Evolutionary conservation across 345 rosid species (phyloP).

Genomic region (Salix dunnii): DNA sequence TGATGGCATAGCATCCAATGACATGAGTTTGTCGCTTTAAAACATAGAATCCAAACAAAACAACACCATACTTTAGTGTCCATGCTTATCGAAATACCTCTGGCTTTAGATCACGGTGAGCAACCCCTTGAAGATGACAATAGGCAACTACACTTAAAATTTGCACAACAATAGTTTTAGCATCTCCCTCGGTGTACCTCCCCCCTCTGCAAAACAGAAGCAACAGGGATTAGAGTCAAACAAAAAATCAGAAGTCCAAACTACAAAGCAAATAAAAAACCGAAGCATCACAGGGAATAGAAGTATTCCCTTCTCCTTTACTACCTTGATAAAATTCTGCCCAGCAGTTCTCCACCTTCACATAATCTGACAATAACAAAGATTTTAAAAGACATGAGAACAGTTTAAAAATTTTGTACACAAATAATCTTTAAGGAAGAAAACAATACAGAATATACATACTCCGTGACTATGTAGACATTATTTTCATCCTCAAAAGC

Average conservation of each 20-base stretch:
- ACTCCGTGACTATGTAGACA: conserved; percentile 89
- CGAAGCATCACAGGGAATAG: background rate
- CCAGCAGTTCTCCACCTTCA: conserved; percentile 93
- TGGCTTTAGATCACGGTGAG: conserved; percentile 92
- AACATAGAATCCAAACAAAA: background rate
- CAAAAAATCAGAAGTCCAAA: background rate
- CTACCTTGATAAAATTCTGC: conserved; percentile 82
- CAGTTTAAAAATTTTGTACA: background rate
- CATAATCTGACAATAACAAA: conserved; percentile 56
- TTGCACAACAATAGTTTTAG: conserved; percentile 64
- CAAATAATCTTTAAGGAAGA: background rate
- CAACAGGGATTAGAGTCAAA: conserved; percentile 4
- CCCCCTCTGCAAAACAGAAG: conserved; percentile 68
- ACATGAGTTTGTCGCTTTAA: background rate
- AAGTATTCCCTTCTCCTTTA: background rate
- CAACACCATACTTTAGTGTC: background rate
- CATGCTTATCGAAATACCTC: conserved; percentile 45
- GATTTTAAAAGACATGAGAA: background rate
- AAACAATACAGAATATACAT: conserved; percentile 22
- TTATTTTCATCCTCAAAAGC: conserved; percentile 67
- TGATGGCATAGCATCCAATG: background rate
- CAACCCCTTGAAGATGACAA: conserved; percentile 96
- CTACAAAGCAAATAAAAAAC: background rate
- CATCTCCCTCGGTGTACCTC: conserved; percentile 75
- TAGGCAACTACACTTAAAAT: conserved; percentile 78